These are phyloP conservation scores for Arthrinium phaeospermum DNA, from an alignment of 2,329 filamentous ascomycete genomes.

Conservation along the genomic window DNA sequence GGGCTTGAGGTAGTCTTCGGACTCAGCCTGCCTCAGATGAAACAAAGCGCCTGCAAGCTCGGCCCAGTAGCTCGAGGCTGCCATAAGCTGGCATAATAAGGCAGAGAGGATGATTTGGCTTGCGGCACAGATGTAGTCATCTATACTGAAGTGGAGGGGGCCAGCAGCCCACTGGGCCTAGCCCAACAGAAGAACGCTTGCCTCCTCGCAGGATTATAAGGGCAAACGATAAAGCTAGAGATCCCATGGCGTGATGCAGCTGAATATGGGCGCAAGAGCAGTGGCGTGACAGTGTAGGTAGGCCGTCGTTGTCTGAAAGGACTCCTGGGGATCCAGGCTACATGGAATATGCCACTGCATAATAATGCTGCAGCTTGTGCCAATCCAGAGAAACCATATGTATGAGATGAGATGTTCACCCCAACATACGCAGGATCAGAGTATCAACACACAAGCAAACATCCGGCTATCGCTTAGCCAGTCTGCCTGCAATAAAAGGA, in stretches of 20 bases:
- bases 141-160: background rate
- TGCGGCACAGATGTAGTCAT: background rate
- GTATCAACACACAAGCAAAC: background rate
- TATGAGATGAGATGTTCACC: background rate
- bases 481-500: background rate
- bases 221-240: constrained; percentile 7
- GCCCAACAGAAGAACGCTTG: background rate
- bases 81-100: background rate
- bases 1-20: constrained; percentile 1
- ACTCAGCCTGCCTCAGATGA: constrained; percentile 10
- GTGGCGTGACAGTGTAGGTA: background rate
- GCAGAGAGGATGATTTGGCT: background rate
- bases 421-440: background rate
- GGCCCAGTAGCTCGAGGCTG: background rate
- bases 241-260: background rate
- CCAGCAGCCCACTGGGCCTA: background rate
- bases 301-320: background rate
- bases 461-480: background rate
- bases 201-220: background rate
- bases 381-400: background rate
- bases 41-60: constrained; percentile 3
- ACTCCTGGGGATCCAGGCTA: background rate
- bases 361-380: background rate
- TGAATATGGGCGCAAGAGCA: background rate
- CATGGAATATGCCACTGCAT: background rate